These are phyloP conservation scores for Suillus weaverae DNA, from an alignment of 768 basidiomycete species.

Conservation along the genomic window DNA sequence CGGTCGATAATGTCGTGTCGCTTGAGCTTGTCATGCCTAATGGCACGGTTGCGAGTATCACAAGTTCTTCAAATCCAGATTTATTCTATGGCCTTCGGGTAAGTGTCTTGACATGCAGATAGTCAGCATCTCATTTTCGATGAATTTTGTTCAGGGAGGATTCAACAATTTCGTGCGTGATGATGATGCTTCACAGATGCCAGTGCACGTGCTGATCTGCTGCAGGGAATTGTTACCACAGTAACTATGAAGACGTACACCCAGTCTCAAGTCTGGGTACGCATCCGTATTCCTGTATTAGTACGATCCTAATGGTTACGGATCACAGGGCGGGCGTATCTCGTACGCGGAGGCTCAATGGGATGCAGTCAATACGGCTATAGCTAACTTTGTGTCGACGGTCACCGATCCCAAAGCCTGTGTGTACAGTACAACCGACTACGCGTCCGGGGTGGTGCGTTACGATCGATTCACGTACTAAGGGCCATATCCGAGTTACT, in stretches of 20 bases:
- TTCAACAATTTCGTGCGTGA: constrained; percentile 55
- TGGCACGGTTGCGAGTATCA: constrained; percentile 42
- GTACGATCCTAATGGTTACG: background rate
- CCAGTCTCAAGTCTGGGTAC: constrained; percentile 61
- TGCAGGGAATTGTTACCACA: constrained; percentile 57
- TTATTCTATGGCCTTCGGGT: constrained; percentile 49
- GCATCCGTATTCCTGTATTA: constrained; percentile 10
- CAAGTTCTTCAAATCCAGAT: constrained; percentile 33
- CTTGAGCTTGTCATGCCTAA: constrained; percentile 59
- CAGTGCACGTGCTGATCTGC: background rate
- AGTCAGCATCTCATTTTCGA: background rate
- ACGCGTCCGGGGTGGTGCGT: constrained; percentile 28
- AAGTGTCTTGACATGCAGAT: constrained; percentile 1
- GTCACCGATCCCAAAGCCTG: constrained; percentile 23
- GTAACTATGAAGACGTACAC: constrained; percentile 56
- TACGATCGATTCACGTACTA: background rate
- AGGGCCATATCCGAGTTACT: background rate
- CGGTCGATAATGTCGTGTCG: constrained; percentile 52
- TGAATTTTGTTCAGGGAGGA: constrained; percentile 45
- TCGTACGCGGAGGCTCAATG: constrained; percentile 18
- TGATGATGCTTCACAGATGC: background rate
- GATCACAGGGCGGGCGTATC: constrained; percentile 52
- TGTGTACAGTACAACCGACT: constrained; percentile 47
- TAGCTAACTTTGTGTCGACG: constrained; percentile 21
- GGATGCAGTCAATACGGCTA: constrained; percentile 18